These are phyloP conservation scores for Aphanoascus verrucosus DNA, from an alignment of 2,329 filamentous ascomycete species.

Conservation along the genomic window DNA sequence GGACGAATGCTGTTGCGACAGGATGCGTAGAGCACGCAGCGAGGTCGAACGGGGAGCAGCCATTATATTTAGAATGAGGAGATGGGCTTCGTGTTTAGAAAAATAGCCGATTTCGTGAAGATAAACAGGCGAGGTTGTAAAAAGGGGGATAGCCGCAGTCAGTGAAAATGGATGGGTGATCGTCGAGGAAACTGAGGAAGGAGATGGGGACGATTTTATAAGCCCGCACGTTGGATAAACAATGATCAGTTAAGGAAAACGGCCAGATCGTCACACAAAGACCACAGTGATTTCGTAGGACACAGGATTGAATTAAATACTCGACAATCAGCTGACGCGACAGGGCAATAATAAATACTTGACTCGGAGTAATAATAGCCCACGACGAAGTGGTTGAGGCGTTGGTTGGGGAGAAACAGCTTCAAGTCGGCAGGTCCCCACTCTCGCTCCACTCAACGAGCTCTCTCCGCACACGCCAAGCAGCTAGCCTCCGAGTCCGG, in stretches of 20 bases:
- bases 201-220: too few relatives aligned
- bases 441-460: background rate
- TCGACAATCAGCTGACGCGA: slow-evolving; percentile 4
- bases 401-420: slow-evolving; percentile 8
- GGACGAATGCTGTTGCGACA: slow-evolving; percentile 30
- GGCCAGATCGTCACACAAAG: too few relatives aligned
- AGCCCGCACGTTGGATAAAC: too few relatives aligned
- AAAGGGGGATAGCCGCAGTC: too few relatives aligned
- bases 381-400: background rate
- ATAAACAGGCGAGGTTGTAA: too few relatives aligned
- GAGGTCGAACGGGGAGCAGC: slow-evolving; percentile 37
- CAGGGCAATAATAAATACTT: background rate
- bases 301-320: background rate
- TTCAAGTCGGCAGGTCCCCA: background rate
- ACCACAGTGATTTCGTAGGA: too few relatives aligned
- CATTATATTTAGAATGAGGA: slow-evolving; percentile 24
- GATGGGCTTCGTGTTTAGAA: background rate
- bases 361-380: background rate
- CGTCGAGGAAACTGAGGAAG: too few relatives aligned
- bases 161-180: too few relatives aligned
- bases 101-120: background rate
- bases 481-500: slow-evolving; percentile 4
- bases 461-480: slow-evolving; percentile 8
- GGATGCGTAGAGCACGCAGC: slow-evolving; percentile 36
- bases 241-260: too few relatives aligned